phyloP scores from a whole-genome alignment of 192 early-diverging fungal species.

The Podila epigama region DNA sequence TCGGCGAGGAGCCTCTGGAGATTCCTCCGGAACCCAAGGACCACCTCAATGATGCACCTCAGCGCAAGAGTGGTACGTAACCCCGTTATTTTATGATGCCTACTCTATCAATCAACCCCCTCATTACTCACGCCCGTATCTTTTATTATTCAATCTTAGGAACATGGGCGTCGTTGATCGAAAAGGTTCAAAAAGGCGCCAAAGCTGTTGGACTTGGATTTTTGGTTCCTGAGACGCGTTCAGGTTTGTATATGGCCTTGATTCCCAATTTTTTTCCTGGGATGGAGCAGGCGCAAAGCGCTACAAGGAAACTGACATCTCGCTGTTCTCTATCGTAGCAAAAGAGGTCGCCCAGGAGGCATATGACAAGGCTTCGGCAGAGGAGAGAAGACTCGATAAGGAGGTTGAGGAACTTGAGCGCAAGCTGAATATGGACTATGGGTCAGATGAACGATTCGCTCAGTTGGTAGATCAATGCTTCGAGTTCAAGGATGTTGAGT shows the following conservation, averaged over 20 bases:
- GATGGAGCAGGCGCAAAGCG: no score
- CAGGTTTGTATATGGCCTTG: slow-evolving; percentile 4
- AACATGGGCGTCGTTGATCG: background rate
- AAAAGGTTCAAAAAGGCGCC: background rate
- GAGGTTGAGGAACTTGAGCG: slow-evolving; percentile 56
- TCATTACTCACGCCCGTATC: no score
- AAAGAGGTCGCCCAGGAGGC: slow-evolving; percentile 32
- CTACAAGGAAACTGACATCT: no score
- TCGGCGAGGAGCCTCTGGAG: slow-evolving; percentile 16
- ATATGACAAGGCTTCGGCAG: slow-evolving; percentile 29
- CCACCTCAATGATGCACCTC: background rate
- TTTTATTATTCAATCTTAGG: no score
- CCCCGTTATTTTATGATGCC: background rate
- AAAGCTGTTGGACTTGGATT: slow-evolving; percentile 16
- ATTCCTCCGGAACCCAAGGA: slow-evolving; percentile 8
- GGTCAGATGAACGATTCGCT: slow-evolving; percentile 73
- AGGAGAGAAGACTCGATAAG: slow-evolving; percentile 36
- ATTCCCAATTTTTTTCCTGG: no score
- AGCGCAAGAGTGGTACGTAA: background rate
- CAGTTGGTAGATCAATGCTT: slow-evolving; percentile 76
- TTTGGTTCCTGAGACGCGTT: slow-evolving; percentile 10
- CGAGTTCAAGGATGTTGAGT: slow-evolving; percentile 72
- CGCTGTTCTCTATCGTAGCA: no score
- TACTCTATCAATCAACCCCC: no score
- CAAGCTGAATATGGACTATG: slow-evolving; percentile 75